A percentile compares a stretch with the other conserved stretches of the same genome.
Conservation (phyloP, 805 yeast species). For the Debaryomyces prosopidis region DNA sequence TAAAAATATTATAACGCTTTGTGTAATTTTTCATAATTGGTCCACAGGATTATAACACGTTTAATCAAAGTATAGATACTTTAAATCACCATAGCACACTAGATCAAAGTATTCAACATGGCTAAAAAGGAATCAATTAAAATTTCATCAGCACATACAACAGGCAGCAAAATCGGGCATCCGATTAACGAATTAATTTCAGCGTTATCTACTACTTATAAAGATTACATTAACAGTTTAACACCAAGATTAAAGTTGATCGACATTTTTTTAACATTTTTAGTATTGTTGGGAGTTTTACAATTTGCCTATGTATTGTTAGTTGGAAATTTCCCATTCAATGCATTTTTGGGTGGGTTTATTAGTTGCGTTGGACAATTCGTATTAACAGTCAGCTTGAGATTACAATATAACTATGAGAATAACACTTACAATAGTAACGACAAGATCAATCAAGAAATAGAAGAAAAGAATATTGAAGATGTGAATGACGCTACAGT, state of each 20-base stretch:
- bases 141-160: constrained; percentile 12
- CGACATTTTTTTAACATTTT: constrained; percentile 72
- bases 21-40: constrained; percentile 2
- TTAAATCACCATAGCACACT: no score
- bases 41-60: constrained; percentile 1
- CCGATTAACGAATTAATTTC: constrained; percentile 23
- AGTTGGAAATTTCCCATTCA: constrained; percentile 92
- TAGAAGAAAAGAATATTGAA: constrained; percentile 6
- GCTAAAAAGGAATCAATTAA: constrained; percentile 38
- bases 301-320: constrained; percentile 78
- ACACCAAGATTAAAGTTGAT: constrained; percentile 61
- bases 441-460: constrained; percentile 2
- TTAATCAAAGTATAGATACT: neutral
- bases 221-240: constrained; percentile 32
- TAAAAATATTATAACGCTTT: neutral
- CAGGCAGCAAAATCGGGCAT: constrained; percentile 11
- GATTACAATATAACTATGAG: constrained; percentile 59
- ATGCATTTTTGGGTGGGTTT: constrained; percentile 94
- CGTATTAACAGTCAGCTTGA: constrained; percentile 78
- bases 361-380: constrained; percentile 92
- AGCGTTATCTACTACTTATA: constrained; percentile 35
- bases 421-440: constrained; percentile 5
- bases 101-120: constrained; percentile 20
- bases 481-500: constrained; percentile 4
- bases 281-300: constrained; percentile 70